Evolutionary conservation across 1,284 basidiomycete species (phyloP), one percentile per base, ranked within the genome.

Genomic region (Lignosus rhinocerotis): DNA sequence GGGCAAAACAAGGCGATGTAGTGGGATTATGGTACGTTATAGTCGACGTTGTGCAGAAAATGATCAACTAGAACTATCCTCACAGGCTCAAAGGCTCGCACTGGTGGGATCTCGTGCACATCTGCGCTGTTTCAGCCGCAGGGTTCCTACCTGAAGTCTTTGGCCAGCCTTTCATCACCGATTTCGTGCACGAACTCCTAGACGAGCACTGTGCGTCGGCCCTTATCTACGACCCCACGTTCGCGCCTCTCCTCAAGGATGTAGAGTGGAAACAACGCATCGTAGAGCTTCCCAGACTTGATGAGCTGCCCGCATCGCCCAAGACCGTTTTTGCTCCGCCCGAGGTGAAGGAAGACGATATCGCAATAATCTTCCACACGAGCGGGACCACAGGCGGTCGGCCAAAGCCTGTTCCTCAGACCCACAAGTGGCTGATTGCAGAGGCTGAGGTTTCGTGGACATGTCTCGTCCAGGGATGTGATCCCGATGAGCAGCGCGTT

Each of bases 361-460:
- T 66, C 12, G 70, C 66, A 3, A 60, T 73, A 30, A 72, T 73
- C 32, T 69, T 73, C 45, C 72, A 73, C 51, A 71, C 73, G 17
- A 70, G 67, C 44, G 72, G 73, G 9, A 70, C 72, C 1, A 72
- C 72, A 2, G 66, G 65, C 9, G 72, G 73, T 11, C 62, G 63
- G 9, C 71, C 72, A 1, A 73, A 73, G 52, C 68, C 68, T 9
- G 59, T 74, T 14, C 69, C 68, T 0, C 65, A 69, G 48, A 69
- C 58, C 17, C 68, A 71, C 54, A 54, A 55, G 30, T 73, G 68
- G 67, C 46, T 72, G 14, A 57, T 62, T 19, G 63, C 57, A 12
- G 70, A 72, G 34, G 64, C 66, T 11, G 53, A 55, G 17, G 36
- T 58, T 25, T 53, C 53, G 16, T 61, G 58, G 54, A 16, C 60